These are phyloP conservation scores for Talaromyces marneffei DNA, from an alignment of 2,329 filamentous ascomycete genomes.

Conservation along the genomic window DNA sequence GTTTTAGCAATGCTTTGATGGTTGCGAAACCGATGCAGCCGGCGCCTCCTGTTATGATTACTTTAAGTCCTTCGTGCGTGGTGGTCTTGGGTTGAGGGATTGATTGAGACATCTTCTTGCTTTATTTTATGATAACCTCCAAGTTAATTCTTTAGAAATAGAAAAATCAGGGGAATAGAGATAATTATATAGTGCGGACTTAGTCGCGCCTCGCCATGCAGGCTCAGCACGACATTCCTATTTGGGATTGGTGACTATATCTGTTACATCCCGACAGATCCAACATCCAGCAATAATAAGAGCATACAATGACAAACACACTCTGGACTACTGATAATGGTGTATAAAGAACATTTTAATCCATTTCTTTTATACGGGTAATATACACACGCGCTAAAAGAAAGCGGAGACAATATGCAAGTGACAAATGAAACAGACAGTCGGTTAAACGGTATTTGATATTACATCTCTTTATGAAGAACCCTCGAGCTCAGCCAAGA, in stretches of 20 bases:
- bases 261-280: background rate
- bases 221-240: slow-evolving; percentile 6
- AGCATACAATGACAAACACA: background rate
- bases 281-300: background rate
- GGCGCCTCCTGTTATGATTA: slow-evolving; percentile 10
- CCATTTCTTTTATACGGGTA: slow-evolving; percentile 32
- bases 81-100: background rate
- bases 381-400: slow-evolving; percentile 37
- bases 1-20: slow-evolving; percentile 4
- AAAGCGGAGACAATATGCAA: slow-evolving; percentile 33
- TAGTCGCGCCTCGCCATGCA: background rate
- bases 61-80: background rate
- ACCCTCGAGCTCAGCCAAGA: slow-evolving; percentile 84
- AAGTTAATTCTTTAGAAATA: background rate
- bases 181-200: too few relatives aligned
- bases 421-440: slow-evolving; percentile 22
- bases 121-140: background rate
- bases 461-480: slow-evolving; percentile 43
- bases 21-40: slow-evolving; percentile 11
- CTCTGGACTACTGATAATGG: background rate
- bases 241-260: background rate
- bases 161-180: background rate
- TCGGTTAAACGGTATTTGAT: slow-evolving; percentile 24
- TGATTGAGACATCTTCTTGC: background rate
- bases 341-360: slow-evolving; percentile 4